phyloP scores from a whole-genome alignment of 305 asterid genomes.

The Solanum hybrid region DNA sequence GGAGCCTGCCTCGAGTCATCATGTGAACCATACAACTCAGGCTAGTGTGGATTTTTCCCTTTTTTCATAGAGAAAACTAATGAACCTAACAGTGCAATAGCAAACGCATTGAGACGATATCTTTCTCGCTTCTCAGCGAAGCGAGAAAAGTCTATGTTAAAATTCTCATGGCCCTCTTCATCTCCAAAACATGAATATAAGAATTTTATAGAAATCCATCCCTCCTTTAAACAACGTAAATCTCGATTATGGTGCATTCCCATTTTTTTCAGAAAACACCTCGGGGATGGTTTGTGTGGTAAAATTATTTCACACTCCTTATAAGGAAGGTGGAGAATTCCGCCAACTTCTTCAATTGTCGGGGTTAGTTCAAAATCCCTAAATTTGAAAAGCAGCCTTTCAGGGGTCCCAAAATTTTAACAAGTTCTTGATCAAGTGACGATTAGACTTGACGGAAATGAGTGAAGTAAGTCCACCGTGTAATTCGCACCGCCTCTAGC shows the following conservation, averaged over 20 bases:
- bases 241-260: background rate
- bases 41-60: background rate
- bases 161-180: background rate
- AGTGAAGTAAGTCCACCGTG: background rate
- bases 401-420: background rate
- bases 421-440: background rate
- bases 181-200: background rate
- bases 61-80: background rate
- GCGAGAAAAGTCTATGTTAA: background rate
- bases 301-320: background rate
- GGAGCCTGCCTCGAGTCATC: background rate
- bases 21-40: background rate
- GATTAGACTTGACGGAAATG: background rate
- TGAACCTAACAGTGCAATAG: background rate
- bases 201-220: background rate
- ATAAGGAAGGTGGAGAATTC: background rate
- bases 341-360: background rate
- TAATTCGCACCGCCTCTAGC: too few species aligned
- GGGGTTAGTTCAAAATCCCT: background rate
- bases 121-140: background rate
- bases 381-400: too few species aligned
- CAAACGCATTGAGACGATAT: background rate
- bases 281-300: background rate
- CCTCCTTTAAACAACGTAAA: background rate
- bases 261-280: background rate